These are phyloP conservation scores for Oryza punctata DNA, from an alignment of 176 grass and related monocot species.

Conservation along the genomic window DNA sequence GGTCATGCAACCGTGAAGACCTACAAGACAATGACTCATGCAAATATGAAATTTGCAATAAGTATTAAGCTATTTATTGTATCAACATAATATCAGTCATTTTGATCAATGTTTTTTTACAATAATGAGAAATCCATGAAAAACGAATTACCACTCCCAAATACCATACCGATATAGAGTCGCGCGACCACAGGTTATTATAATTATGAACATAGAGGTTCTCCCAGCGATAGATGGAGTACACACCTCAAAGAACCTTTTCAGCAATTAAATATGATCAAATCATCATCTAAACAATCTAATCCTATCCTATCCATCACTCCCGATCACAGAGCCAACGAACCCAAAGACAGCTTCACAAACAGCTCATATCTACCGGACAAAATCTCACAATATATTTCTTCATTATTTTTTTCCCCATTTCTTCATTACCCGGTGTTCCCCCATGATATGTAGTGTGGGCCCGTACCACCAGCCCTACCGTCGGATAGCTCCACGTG, in stretches of 20 bases:
- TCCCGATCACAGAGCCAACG: slow-evolving; percentile 14
- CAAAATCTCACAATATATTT: slow-evolving; percentile 16
- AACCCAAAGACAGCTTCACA: background rate
- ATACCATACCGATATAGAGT: no score
- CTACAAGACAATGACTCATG: no score
- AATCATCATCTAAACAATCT: background rate
- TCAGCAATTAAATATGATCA: background rate
- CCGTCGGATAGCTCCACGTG: background rate
- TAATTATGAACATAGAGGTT: background rate
- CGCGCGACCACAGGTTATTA: no score
- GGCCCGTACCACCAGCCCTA: background rate
- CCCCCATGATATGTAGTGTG: background rate
- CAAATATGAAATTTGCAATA: no score
- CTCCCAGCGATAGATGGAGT: no score
- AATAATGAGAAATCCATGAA: no score
- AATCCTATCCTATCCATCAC: slow-evolving; percentile 1
- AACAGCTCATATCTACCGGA: slow-evolving; percentile 35
- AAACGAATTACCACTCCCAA: no score
- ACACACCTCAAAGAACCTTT: background rate
- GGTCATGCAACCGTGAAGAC: no score
- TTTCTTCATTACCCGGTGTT: background rate
- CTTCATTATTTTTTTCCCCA: no score
- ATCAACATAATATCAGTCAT: no score
- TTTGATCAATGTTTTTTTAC: no score
- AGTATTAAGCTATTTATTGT: no score